Conservation (phyloP, 176 grass and related monocot genomes). For the Alopecurus myosuroides region DNA sequence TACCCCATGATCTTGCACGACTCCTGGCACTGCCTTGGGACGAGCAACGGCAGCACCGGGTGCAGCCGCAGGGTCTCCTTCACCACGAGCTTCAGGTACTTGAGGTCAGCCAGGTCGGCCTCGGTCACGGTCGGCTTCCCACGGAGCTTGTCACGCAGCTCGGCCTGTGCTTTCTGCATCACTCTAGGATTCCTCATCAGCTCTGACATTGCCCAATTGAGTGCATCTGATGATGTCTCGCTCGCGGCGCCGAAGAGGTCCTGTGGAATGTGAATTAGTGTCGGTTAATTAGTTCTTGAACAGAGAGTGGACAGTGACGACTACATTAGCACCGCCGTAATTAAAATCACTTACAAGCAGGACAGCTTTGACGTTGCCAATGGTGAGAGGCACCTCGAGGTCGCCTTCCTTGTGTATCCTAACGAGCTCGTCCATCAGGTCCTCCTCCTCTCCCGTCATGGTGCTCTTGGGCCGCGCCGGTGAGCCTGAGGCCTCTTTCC, state of each 20-base stretch:
- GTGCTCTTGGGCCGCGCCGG: neutral
- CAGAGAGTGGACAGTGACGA: neutral
- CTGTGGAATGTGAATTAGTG: neutral
- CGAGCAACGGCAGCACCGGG: conserved; percentile 23
- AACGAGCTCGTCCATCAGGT: conserved; percentile 17
- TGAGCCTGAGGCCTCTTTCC: neutral
- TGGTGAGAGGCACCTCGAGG: neutral
- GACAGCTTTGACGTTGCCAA: conserved; percentile 15
- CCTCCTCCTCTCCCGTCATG: neutral
- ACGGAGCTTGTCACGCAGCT: conserved; percentile 1
- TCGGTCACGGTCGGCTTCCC: conserved; percentile 6
- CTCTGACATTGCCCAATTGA: conserved; percentile 35
- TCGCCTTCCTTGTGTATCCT: conserved; percentile 14
- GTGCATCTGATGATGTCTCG: conserved; percentile 11
- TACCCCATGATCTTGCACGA: conserved; percentile 23
- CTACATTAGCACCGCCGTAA: too few species aligned
- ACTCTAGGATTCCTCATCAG: conserved; percentile 4
- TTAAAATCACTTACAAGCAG: neutral
- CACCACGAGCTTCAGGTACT: conserved; percentile 38
- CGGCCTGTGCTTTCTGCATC: conserved; percentile 28
- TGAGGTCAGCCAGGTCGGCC: conserved; percentile 5
- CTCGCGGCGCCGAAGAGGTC: conserved; percentile 31
- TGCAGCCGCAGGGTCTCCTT: conserved; percentile 48
- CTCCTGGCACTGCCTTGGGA: conserved; percentile 12
- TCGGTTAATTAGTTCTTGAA: neutral